Percentiles rank a stretch among this genome's conserved stretches.
Evolutionary conservation across 805 yeast genomes (phyloP).

Genomic region (Candida succiphila): DNA sequence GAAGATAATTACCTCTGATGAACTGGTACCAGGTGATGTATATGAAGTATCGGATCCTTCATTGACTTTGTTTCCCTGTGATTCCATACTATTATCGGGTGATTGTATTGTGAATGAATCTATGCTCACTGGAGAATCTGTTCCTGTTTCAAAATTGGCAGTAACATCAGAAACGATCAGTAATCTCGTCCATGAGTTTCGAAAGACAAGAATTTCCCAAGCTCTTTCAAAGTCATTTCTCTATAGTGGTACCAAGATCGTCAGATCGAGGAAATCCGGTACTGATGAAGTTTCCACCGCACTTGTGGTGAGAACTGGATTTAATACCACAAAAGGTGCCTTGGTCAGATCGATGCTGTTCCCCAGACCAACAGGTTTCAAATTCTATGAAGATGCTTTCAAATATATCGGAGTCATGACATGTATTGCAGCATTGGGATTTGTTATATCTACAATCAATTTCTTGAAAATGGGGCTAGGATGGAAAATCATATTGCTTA

Average conservation of each 20-base stretch:
- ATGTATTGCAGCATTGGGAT: constrained; percentile 74
- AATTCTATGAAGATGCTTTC: constrained; percentile 90
- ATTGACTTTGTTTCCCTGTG: constrained; percentile 71
- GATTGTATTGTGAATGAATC: constrained; percentile 97
- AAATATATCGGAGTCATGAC: constrained; percentile 95
- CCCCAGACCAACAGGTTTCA: constrained; percentile 90
- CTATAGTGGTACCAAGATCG: constrained; percentile 82
- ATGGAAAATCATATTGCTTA: constrained; percentile 57
- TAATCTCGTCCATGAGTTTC: constrained; percentile 47
- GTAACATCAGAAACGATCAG: constrained; percentile 54
- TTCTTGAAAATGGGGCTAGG: constrained; percentile 72
- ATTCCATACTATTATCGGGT: constrained; percentile 77
- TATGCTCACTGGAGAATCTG: constrained; percentile 97
- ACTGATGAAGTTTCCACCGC: constrained; percentile 74
- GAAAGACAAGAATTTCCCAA: constrained; percentile 45
- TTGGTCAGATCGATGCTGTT: constrained; percentile 91
- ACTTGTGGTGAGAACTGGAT: constrained; percentile 81
- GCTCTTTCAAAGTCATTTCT: constrained; percentile 66
- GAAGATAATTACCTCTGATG: constrained; percentile 68
- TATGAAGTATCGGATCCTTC: constrained; percentile 88
- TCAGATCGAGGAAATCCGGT: constrained; percentile 60
- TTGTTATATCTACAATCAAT: constrained; percentile 71
- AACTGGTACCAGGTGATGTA: constrained; percentile 92
- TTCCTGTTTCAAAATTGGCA: constrained; percentile 79
- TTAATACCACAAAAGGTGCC: constrained; percentile 92